Base-by-base conservation (phyloP, 2,329 filamentous ascomycete species). In the Alternaria sp. region DNA sequence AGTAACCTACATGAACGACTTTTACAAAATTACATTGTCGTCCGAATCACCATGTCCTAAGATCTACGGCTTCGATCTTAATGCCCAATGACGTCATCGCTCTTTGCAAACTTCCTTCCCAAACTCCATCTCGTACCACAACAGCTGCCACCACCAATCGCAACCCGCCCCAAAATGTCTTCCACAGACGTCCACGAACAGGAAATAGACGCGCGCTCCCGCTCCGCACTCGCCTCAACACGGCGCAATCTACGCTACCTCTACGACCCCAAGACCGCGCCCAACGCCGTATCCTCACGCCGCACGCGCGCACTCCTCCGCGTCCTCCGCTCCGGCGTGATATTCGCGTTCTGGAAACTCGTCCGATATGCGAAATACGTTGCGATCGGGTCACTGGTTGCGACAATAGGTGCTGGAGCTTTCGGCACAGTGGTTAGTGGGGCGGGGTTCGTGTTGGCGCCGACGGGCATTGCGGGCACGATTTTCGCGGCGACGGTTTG, bases 351-450 rank as follows among this genome's bases (percentile, higher is more conserved):
- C 70, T 83, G 81, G 81, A 75, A 80, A 19, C 64, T 81, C 0
- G 74, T 82, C 0, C 75, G 81, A 3, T 83, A 81, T 54, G 81
- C 80, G 21, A 83, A 82, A 61, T 83, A 83, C 54, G 80, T 80
- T 5, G 79, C 79, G 3, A 78, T 82, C 30, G 81, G 81, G 4
- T 77, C 79, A 1, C 59, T 80, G 7, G 74, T 79, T 0, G 80
- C 81, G 1, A 80, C 81, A 0, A 64, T 82, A n/a, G 77, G 77
- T 1, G 80, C 72, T 62, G 55, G 81, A 4, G 80, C 72, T 12
- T 71, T 81, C 19, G 80, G 80, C 2, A 75, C 74, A 1, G 64
- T 81, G 6, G 70, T 78, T 4, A 78, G 75, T 28, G 81, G 81
- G 6, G 79, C 77, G 9, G 80, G 77, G 3, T 83, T 82, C 57